phyloP scores from a whole-genome alignment of 441 rosid species.

The Mallotus japonicus region DNA sequence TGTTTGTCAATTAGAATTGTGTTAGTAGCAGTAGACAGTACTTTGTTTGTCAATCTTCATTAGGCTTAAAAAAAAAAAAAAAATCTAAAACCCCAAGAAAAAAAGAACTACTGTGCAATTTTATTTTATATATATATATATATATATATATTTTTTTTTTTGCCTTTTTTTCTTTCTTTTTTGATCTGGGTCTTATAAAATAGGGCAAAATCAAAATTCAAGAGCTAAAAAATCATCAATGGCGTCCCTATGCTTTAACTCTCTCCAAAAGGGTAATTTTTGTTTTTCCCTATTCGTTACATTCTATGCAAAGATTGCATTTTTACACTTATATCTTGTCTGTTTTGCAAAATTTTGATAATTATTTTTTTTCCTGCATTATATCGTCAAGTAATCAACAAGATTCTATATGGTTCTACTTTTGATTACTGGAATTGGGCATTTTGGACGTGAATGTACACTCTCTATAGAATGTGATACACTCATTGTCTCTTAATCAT shows the following conservation, averaged over 20 bases:
- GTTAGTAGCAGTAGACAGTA: not conserved
- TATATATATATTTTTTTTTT: not conserved
- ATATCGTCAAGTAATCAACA: conserved; percentile 13
- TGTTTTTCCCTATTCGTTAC: not conserved
- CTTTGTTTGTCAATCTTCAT: conserved; percentile 12
- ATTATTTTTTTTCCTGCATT: conserved; percentile 5
- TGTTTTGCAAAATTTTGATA: conserved; percentile 11
- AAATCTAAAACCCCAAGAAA: not conserved
- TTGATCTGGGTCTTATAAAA: conserved; percentile 18
- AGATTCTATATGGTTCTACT: conserved; percentile 13
- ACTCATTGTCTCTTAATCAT: conserved; percentile 14
- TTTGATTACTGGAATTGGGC: conserved; percentile 22
- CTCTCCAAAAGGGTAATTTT: conserved; percentile 31
- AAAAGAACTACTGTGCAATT: not conserved
- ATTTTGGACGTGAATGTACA: conserved; percentile 4
- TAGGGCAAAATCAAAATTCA: conserved; percentile 22
- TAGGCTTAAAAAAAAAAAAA: conserved; percentile 8
- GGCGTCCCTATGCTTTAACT: conserved; percentile 27
- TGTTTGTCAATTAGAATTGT: not conserved
- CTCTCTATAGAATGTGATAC: conserved; percentile 5
- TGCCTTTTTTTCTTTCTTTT: not conserved
- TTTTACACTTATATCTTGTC: conserved; percentile 12
- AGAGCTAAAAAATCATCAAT: conserved; percentile 28
- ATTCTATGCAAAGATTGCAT: conserved; percentile 1
- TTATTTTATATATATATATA: not conserved